phyloP scores from a whole-genome alignment of 2,329 filamentous ascomycete species.

The Dendryphion nanum region DNA sequence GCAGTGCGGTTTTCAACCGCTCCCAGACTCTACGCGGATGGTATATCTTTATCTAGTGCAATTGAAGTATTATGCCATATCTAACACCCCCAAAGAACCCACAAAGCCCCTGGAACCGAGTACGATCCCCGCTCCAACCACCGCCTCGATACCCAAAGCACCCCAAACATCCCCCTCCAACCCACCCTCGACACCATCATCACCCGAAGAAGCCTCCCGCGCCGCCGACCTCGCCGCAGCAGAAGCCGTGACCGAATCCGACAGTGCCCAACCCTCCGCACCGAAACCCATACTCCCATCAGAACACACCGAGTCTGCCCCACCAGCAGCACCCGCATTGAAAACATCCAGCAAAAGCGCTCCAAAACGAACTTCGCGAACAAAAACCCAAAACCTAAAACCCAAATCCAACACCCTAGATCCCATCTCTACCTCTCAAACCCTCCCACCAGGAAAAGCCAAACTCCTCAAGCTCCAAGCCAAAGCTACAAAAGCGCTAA shows the following conservation, averaged over 20 bases:
- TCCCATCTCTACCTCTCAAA: neutral
- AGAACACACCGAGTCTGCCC: slow-evolving; percentile 8
- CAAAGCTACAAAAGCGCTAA: neutral
- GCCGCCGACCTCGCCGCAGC: slow-evolving; percentile 32
- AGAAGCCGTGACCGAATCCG: slow-evolving; percentile 33
- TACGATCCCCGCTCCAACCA: slow-evolving; percentile 7
- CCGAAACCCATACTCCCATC: slow-evolving; percentile 23
- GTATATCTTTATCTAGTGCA: slow-evolving; percentile 12
- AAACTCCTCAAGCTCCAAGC: neutral
- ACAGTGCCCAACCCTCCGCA: slow-evolving; percentile 27
- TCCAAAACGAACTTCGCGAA: neutral
- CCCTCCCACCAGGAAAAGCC: neutral
- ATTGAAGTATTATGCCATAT: slow-evolving; percentile 2
- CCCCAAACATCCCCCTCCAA: slow-evolving; percentile 13
- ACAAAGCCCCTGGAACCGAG: slow-evolving; percentile 1
- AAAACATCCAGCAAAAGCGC: neutral
- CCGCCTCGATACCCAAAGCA: slow-evolving; percentile 22
- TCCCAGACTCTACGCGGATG: slow-evolving; percentile 23
- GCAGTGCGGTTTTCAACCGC: slow-evolving; percentile 43
- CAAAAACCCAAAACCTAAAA: neutral
- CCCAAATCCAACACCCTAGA: slow-evolving; percentile 4
- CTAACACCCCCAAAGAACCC: slow-evolving; percentile 20
- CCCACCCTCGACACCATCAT: slow-evolving; percentile 32
- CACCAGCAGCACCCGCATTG: neutral
- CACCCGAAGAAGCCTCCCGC: slow-evolving; percentile 25